Conservation (phyloP, 2,329 filamentous ascomycete genomes). For the Ascochyta lentis region DNA sequence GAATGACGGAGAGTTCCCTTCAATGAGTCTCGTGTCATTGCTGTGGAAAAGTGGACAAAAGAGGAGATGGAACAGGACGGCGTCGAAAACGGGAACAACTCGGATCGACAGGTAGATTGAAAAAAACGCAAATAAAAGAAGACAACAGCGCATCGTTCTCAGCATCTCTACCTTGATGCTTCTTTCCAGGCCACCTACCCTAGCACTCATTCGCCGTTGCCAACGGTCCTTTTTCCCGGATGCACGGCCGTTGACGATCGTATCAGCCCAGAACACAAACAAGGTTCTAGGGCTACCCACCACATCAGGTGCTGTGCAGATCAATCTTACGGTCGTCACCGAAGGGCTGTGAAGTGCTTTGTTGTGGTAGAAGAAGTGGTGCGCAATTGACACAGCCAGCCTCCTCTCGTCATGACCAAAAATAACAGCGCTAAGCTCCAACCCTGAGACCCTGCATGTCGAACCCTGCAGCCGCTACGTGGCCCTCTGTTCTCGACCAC, state of each 20-base stretch:
- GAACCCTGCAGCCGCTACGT: constrained; percentile 14
- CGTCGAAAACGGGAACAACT: not conserved
- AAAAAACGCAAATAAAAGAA: not conserved
- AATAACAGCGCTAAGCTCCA: constrained; percentile 16
- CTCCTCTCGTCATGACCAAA: constrained; percentile 1
- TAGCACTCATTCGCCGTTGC: constrained; percentile 2
- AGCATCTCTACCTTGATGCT: not conserved
- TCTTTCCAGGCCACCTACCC: not conserved
- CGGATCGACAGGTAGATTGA: not conserved
- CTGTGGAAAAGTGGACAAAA: constrained; percentile 4
- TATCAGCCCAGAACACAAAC: not conserved
- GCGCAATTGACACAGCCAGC: constrained; percentile 6
- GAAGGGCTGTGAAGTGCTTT: not conserved
- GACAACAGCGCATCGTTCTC: not conserved
- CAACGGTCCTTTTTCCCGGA: not conserved
- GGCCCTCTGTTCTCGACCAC: constrained; percentile 16
- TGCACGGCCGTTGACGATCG: not conserved
- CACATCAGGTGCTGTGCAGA: not conserved
- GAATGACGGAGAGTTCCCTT: not conserved
- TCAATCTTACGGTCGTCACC: not conserved
- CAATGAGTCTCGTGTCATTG: not conserved
- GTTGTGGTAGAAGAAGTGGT: not conserved
- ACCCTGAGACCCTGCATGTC: constrained; percentile 14
- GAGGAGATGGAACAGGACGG: not conserved
- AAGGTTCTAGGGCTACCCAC: not conserved